Evolutionary conservation across 805 yeast genomes (phyloP).

Genomic region (Kodamaea nitidulidarum): DNA sequence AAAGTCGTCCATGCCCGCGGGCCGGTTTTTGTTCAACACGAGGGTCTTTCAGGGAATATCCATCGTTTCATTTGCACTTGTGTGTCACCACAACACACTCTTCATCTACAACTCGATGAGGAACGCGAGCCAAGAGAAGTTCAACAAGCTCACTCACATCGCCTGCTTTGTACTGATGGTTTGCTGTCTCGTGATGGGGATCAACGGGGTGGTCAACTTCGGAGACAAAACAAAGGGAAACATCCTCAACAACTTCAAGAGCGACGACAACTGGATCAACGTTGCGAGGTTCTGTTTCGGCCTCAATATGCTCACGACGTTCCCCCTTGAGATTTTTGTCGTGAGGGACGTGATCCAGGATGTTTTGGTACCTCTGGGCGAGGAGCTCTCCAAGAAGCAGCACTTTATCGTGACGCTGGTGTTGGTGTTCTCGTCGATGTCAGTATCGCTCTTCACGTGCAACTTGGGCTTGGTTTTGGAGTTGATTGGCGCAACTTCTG

Average conservation of each 20-base stretch:
- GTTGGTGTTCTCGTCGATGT: constrained; percentile 66
- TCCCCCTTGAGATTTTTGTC: constrained; percentile 87
- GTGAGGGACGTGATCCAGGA: constrained; percentile 83
- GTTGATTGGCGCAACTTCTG: constrained; percentile 88
- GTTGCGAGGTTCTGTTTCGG: constrained; percentile 90
- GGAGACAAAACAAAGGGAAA: constrained; percentile 81
- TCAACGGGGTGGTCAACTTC: constrained; percentile 73
- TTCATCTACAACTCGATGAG: constrained; percentile 82
- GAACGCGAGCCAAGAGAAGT: constrained; percentile 71
- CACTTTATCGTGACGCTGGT: constrained; percentile 65
- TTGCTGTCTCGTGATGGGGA: constrained; percentile 73
- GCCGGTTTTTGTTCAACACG: constrained; percentile 51
- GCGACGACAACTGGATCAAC: constrained; percentile 69
- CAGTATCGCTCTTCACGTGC: constrained; percentile 74
- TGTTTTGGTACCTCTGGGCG: constrained; percentile 26
- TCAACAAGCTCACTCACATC: constrained; percentile 74
- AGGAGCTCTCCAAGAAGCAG: constrained; percentile 40
- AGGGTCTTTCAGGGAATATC: constrained; percentile 84
- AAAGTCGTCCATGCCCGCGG: constrained; percentile 45
- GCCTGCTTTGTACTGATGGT: constrained; percentile 78
- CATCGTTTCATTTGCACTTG: constrained; percentile 93
- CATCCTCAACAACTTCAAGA: constrained; percentile 79
- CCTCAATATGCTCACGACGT: constrained; percentile 85
- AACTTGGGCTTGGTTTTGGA: constrained; percentile 87
- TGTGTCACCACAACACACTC: constrained; percentile 91